Evolutionary conservation across 768 basidiomycete species (phyloP), one percentile per base, ranked within the genome.

Genomic region (Trametopsis cervina): DNA sequence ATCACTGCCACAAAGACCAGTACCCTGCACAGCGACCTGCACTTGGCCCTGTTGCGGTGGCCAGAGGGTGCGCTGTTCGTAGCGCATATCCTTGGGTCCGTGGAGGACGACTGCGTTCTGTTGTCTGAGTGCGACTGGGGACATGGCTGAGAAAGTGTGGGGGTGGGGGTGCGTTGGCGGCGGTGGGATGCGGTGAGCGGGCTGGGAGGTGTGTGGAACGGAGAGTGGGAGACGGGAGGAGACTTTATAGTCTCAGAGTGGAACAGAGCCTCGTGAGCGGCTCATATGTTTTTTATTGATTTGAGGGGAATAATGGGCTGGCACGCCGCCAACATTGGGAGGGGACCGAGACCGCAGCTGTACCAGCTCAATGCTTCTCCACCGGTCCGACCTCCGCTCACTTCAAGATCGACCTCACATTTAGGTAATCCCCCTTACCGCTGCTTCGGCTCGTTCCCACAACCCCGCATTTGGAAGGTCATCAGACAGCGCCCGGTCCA

Each of bases 1-100:
- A 66, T 90, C 89, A 48, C 80, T 82, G 50, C 94, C 94, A 59
- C 94, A 98, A 45, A 98, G 79, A 51, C 95, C 95, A 3, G 94
- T 97, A 36, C 87, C 72, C 47, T 74, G 71, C 53, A 95, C 73
- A 50, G 78, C 74, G 62, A 98, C 81, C 69, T 93, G 89, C 38
- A 79, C 90, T 25, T 90, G 78, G 56, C 81, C 81, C 20, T 75
- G 66, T 17, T 73, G 70, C 20, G 93, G 94, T 0, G 83, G 76
- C 73, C 81, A 83, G 54, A 85, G 65, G 39, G 75, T 72, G 55
- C 91, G 82, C 35, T 83, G 69, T 60, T 92, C 89, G 60, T 86
- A 57, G 54, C 82, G 84, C 54, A 98, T 77, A 70, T 95, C 91
- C 57, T 77, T 78, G 46, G 88, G 73, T 17, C 87, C 89, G 59